Conservation (phyloP, 352 stramenopile genomes). For the Globisporangium solare region DNA sequence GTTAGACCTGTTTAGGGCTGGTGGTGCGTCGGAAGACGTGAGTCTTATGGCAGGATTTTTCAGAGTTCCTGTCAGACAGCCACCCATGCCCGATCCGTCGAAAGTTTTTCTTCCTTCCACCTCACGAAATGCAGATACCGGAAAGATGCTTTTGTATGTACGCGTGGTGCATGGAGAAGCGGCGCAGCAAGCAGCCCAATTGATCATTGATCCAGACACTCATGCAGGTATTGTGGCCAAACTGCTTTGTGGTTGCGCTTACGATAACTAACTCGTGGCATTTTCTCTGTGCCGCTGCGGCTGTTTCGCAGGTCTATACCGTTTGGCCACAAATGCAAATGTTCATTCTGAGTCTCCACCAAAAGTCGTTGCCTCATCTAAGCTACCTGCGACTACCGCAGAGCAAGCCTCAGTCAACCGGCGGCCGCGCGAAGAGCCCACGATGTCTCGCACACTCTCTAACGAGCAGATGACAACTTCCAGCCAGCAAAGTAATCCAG, state of each 20-base stretch:
- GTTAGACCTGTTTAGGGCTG: conserved; percentile 27
- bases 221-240: conserved; percentile 18
- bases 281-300: neutral
- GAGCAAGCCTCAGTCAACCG: too few relatives aligned
- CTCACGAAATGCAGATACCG: conserved; percentile 5
- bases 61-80: conserved; percentile 35
- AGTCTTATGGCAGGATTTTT: conserved; percentile 23
- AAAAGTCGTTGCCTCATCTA: too few relatives aligned
- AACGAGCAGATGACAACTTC: too few relatives aligned
- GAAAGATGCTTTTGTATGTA: conserved; percentile 26
- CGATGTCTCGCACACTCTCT: too few relatives aligned
- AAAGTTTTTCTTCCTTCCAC: conserved; percentile 21
- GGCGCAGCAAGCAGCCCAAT: conserved; percentile 19
- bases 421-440: too few relatives aligned
- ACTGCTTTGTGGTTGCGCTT: neutral
- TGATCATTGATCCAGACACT: conserved; percentile 31
- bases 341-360: too few relatives aligned
- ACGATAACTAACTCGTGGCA: neutral
- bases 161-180: conserved; percentile 28
- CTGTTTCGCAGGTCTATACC: conserved; percentile 6
- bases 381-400: too few relatives aligned
- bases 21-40: conserved; percentile 7
- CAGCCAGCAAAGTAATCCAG: too few relatives aligned
- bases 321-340: too few relatives aligned
- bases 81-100: conserved; percentile 35